Base-by-base conservation (phyloP, 352 stramenopile genomes). In the Phytophthora sansomeana region DNA sequence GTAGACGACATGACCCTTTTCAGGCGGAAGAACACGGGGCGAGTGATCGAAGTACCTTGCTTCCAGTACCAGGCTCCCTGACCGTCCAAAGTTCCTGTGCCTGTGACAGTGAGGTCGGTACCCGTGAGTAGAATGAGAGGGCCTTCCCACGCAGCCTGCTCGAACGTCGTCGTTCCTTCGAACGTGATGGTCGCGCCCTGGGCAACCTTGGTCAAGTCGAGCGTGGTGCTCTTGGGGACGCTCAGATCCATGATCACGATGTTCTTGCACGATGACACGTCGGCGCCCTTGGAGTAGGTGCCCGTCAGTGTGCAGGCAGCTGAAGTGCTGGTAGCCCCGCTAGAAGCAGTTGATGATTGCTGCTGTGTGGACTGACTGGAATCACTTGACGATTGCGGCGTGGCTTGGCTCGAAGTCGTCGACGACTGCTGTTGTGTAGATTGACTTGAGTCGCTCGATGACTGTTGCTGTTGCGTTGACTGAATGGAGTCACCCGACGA, bases 161-260 rank as follows among this genome's bases (percentile, higher is more conserved):
- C 68, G 61, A 83, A 83, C 13, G 67, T 83, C 14, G 64, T 77
- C 5, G 68, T 80, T 28, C 75, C 75, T 58, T 52, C 38, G 48
- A 80, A 79, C 24, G 58, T 75, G 60, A 83, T 78, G 16, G 58
- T 74, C 0, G 75, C 67, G 17, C 69, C 64, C 2, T 57, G 58
- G 44, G 64, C 50, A n/a, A 78, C 50, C 3, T 72, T 61, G 26
- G 60, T 75, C 21, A 83, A 49, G 63, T 77, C 75, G 14, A 83
- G 69, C 10, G 72, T 83, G 19, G 61, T 65, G 42, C 60, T 72
- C 3, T 55, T 55, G 14, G 71, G 67, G 6, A 83, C 67, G 4
- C 30, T 69, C 24, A 83, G 58, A n/a, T 66, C 54, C 26, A 54
- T 72, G 53, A 83, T 77, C 14, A 69, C 42, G 53, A 83, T 67